These are phyloP conservation scores for Eimeria praecox DNA, from an alignment of 169 alveolate genomes.

Conservation along the genomic window DNA sequence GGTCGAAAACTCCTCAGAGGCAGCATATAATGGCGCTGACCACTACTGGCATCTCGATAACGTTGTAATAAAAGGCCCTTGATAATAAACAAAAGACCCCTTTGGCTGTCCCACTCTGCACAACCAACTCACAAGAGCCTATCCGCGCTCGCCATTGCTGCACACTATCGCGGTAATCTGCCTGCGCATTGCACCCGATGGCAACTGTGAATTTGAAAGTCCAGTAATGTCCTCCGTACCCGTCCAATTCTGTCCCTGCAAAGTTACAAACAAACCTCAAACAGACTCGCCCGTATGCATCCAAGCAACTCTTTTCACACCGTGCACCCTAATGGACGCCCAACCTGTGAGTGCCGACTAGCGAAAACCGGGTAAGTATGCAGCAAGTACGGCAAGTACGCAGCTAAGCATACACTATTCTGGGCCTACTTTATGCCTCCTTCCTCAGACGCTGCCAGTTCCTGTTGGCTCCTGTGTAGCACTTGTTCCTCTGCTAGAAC, in stretches of 20 bases:
- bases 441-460: slow-evolving; percentile 38
- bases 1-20: neutral
- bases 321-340: neutral
- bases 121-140: slow-evolving; percentile 28
- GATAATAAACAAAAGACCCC: neutral
- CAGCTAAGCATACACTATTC: neutral
- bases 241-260: neutral
- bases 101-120: neutral
- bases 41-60: neutral
- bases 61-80: neutral
- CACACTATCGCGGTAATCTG: slow-evolving; percentile 11
- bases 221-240: neutral
- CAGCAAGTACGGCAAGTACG: no score
- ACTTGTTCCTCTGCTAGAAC: slow-evolving; percentile 47
- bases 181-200: neutral
- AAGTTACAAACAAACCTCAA: neutral
- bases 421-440: neutral
- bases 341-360: neutral
- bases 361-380: no score
- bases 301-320: neutral
- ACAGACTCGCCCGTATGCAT: neutral
- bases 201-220: neutral
- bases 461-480: slow-evolving; percentile 64
- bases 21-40: neutral
- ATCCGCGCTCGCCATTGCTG: neutral